These are phyloP conservation scores for Cairneyella variabilis DNA, from an alignment of 495 filamentous ascomycete species.

Conservation along the genomic window DNA sequence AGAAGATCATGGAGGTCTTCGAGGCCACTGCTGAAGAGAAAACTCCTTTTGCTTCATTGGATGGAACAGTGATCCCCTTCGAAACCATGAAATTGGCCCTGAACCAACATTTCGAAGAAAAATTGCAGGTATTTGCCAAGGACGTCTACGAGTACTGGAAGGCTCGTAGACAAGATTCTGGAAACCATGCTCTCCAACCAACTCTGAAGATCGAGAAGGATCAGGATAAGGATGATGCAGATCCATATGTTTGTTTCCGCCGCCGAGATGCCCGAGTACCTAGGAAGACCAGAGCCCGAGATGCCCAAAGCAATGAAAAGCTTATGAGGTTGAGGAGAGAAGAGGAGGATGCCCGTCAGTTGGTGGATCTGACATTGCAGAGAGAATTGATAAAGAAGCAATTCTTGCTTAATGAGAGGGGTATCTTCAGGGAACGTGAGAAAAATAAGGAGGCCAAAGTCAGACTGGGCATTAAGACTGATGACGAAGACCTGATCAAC, in stretches of 20 bases:
- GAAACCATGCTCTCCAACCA: constrained; percentile 67
- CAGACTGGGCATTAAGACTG: constrained; percentile 82
- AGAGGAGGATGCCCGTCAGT: constrained; percentile 79
- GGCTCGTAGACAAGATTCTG: constrained; percentile 55
- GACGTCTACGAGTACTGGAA: constrained; percentile 93
- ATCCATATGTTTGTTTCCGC: constrained; percentile 98
- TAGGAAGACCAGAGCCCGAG: constrained; percentile 88
- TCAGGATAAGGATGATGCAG: constrained; percentile 88
- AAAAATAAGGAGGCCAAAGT: constrained; percentile 82
- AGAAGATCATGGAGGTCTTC: constrained; percentile 91
- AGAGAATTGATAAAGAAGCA: constrained; percentile 77
- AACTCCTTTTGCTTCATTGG: constrained; percentile 84
- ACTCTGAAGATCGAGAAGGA: constrained; percentile 89
- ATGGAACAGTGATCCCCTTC: constrained; percentile 75
- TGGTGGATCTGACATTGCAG: constrained; percentile 70
- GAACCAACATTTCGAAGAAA: constrained; percentile 64
- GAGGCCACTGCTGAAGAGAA: constrained; percentile 78
- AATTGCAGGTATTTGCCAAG: constrained; percentile 69
- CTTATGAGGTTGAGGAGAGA: constrained; percentile 88
- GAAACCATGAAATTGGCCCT: constrained; percentile 77
- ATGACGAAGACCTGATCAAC: constrained; percentile 93
- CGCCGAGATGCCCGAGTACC: constrained; percentile 91
- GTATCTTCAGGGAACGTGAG: constrained; percentile 75
- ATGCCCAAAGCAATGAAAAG: constrained; percentile 92
- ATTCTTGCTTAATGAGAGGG: constrained; percentile 65